Conservation (phyloP, 495 filamentous ascomycete species). For the Talaromyces thailandensis region DNA sequence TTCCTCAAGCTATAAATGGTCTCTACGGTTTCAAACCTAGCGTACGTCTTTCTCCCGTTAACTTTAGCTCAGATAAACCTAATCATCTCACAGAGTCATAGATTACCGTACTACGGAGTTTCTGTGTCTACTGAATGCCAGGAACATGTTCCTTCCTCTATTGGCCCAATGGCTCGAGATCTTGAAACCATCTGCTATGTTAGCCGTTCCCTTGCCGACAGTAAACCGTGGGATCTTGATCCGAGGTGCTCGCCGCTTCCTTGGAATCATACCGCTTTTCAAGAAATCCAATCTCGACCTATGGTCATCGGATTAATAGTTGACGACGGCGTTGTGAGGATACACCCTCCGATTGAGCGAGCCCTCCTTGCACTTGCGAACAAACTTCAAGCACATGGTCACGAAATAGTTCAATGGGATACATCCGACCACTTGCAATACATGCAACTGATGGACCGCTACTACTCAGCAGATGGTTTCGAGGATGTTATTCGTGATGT, state of each 20-base stretch:
- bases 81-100: conserved; percentile 21
- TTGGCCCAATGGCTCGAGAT: conserved; percentile 42
- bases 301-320: conserved; percentile 38
- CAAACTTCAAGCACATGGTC: conserved; percentile 28
- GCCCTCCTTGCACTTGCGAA: conserved; percentile 26
- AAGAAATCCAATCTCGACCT: conserved; percentile 28
- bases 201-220: conserved; percentile 28
- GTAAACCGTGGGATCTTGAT: conserved; percentile 35
- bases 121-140: conserved; percentile 43
- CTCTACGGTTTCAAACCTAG: conserved; percentile 50
- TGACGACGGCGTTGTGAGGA: conserved; percentile 41
- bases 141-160: conserved; percentile 42
- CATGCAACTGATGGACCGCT: conserved; percentile 39
- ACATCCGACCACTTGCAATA: conserved; percentile 32
- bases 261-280: conserved; percentile 33
- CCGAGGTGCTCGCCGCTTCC: conserved; percentile 37
- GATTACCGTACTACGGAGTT: conserved; percentile 38
- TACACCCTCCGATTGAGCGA: conserved; percentile 40
- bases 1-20: conserved; percentile 45
- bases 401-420: conserved; percentile 41
- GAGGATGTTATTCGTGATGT: conserved; percentile 46
- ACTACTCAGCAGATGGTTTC: conserved; percentile 46
- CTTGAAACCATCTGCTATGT: conserved; percentile 30
- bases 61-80: background rate
- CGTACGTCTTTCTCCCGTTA: conserved; percentile 17